A percentile compares a stretch with the other conserved stretches of the same genome.
phyloP scores from a whole-genome alignment of 805 yeast genomes.

The Candida tibetensis region DNA sequence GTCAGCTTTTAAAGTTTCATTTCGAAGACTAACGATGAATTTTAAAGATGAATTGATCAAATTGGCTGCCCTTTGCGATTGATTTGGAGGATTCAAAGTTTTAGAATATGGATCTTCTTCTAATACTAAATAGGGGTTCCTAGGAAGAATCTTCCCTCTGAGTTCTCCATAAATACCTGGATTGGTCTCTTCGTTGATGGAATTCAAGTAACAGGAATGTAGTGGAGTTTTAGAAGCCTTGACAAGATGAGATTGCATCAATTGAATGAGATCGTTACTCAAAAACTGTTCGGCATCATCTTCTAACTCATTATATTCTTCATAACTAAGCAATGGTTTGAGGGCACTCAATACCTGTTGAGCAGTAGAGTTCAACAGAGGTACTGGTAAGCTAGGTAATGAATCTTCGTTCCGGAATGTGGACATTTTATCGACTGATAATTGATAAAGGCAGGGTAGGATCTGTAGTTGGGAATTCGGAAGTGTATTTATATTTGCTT shows the following conservation, averaged over 20 bases:
- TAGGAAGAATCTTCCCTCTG: conserved; percentile 65
- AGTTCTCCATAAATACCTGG: conserved; percentile 63
- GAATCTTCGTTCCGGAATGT: conserved; percentile 42
- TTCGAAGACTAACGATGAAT: conserved; percentile 59
- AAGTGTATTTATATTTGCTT: neutral
- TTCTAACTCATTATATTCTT: conserved; percentile 47
- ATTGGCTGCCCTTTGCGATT: conserved; percentile 65
- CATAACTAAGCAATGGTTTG: conserved; percentile 55
- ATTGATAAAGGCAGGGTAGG: too few relatives aligned
- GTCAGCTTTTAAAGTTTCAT: conserved; percentile 56
- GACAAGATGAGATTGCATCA: conserved; percentile 53
- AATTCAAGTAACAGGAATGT: conserved; percentile 51
- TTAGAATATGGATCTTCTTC: conserved; percentile 70
- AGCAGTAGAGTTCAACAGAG: conserved; percentile 49
- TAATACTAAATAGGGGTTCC: conserved; percentile 72
- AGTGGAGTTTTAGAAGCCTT: conserved; percentile 45
- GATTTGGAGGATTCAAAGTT: conserved; percentile 58
- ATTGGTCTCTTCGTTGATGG: conserved; percentile 46
- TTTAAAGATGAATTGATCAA: conserved; percentile 64
- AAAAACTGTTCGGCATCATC: conserved; percentile 46
- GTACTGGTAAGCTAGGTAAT: conserved; percentile 63
- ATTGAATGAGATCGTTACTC: conserved; percentile 37
- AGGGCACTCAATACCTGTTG: conserved; percentile 53
- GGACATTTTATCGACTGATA: neutral
- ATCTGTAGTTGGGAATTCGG: too few relatives aligned